Conservation (phyloP, 768 basidiomycete genomes). For the Mrakia blollopis region DNA sequence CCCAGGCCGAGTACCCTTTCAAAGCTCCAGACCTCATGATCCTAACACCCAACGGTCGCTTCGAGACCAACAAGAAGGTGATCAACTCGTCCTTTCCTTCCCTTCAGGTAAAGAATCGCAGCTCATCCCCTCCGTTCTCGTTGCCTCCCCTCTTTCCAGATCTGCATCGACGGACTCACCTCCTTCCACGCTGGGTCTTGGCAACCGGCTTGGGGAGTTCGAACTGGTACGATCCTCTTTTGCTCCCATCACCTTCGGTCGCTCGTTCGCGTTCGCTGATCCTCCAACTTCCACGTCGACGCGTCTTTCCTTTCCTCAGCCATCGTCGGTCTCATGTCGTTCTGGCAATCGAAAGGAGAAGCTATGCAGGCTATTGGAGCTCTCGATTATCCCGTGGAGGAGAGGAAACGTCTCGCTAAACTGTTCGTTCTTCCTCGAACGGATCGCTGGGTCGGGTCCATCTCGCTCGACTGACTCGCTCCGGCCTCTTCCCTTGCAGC, state of each 20-base stretch:
- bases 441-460: background rate
- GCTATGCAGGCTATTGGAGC: conserved; percentile 83
- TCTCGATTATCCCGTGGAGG: conserved; percentile 66
- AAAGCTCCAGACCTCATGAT: conserved; percentile 92
- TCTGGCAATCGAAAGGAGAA: conserved; percentile 61
- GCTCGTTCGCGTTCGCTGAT: background rate
- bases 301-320: conserved; percentile 30
- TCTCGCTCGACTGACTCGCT: conserved; percentile 28
- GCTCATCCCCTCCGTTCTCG: background rate
- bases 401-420: conserved; percentile 70
- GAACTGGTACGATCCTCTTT: conserved; percentile 55
- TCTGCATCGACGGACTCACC: conserved; percentile 44
- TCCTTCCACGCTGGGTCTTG: conserved; percentile 84
- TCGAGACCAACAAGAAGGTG: conserved; percentile 93
- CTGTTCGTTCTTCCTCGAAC: conserved; percentile 53
- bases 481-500: conserved; percentile 49
- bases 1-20: conserved; percentile 94
- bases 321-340: conserved; percentile 44
- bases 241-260: background rate
- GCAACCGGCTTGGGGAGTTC: conserved; percentile 98
- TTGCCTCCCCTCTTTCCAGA: conserved; percentile 33
- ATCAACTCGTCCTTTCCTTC: conserved; percentile 34
- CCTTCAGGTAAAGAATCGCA: background rate
- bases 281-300: background rate
- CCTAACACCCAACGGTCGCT: conserved; percentile 93